Evolutionary conservation across 352 stramenopile genomes (phyloP), one percentile per base, ranked within the genome.

Genomic region (Globisporangium rhizosaccharum): DNA sequence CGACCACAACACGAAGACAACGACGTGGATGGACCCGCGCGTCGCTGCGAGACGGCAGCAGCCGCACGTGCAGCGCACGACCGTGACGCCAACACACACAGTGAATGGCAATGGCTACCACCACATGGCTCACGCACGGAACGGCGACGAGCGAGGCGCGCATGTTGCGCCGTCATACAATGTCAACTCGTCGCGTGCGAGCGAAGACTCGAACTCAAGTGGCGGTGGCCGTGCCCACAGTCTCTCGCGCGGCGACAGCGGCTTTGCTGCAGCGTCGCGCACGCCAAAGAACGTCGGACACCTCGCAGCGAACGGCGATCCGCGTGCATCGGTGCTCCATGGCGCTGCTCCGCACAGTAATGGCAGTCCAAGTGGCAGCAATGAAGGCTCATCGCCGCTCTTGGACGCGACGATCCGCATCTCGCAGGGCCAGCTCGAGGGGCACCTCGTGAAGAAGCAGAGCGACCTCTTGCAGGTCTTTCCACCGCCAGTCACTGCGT

Each of bases 21-120:
- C 82, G 5, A 87, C 85, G 56, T 94, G 85, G 85, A 73, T 91
- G 58, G 85, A 94, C 57, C 85, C 85, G 53, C 81, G 85, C 18
- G 73, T 88, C 53, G 73, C 70, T 18, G 56, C 54, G 2, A 56
- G 58, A 0, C 51, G 47, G 51, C 61, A 20, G 11, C 44, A 20
- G 4, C 28, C 23, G 48, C 6, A 39, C 17, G 8, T 36, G n/a
- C 42, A 5, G 4, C n/a, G 53, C 61, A 30, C 49, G 46, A 25
- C 51, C 26, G 15, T 26, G n/a, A 63, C 59, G 10, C 68, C 56
- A 30, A 54, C 41, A 17, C 60, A 53, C 11, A 20, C 39, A 23
- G 44, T 49, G 51, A 47, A 63, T 5, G 45, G 63, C n/a, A 52
- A 55, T 14, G 51, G 54, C 15, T 20, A 39, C 33, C 33, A 39